Base-by-base conservation (phyloP, 164 flowering plant species). In the Vitis amurensis region DNA sequence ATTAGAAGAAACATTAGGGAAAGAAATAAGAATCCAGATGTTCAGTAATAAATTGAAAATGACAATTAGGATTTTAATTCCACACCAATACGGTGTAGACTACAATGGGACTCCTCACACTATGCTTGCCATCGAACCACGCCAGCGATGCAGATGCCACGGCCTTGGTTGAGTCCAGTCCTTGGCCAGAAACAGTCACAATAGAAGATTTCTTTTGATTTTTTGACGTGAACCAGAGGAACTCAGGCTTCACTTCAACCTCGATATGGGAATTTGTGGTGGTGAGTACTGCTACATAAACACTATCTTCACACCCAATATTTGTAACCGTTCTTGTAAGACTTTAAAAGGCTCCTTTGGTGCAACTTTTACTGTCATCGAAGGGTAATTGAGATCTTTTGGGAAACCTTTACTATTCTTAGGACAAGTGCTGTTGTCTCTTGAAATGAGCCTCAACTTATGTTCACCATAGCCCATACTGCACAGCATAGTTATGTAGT, bases 381-480 rank as follows among this genome's bases (percentile, higher is more conserved):
- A 76, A 31, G 91, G 88, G 60, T 85, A 85, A 70, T 87, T 87
- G 64, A 83, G 75, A 71, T 79, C 70, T 49, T 9, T 71, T 0
- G 66, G 50, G 10, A 58, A 30, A 27, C 19, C 59, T n/a, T 31
- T 52, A 3, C 6, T 11, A 0, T 4, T 59, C 15, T 68, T 53
- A 0, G 83, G 72, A 50, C 89, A 86, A 68, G 58, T 74, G 64
- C 53, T 66, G 37, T 67, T 79, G 13, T 80, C 69, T 9, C 83
- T 84, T 9, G 83, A 11, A 11, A 87, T 69, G 9, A 49, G 55
- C 57, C 68, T 55, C 3, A 83, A 9, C 6, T 2, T 63, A 8
- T 44, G 15, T 0, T 27, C 16, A 44, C 30, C 66, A 52, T 74
- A 83, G 0, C 79, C 81, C 9, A 68, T 53, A 27, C 57, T 64